Evolutionary conservation across 192 early-diverging fungal species (phyloP).

Genomic region (Coemansia sp.): DNA sequence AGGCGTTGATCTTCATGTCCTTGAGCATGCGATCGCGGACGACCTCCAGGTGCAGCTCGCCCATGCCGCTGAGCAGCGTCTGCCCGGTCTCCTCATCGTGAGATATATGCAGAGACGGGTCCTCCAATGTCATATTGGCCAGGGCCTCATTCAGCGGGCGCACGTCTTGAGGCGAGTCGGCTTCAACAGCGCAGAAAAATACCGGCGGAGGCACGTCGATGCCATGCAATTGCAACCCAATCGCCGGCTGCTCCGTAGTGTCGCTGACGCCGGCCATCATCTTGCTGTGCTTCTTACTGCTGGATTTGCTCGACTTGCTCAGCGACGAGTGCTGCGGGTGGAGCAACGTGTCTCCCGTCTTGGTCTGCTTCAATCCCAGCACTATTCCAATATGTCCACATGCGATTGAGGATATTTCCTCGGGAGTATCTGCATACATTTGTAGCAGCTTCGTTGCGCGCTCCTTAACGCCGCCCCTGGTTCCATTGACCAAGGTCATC

Average conservation of each 20-base stretch:
- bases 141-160: constrained; percentile 73
- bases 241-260: constrained; percentile 12
- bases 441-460: constrained; percentile 81
- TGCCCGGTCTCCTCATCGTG: constrained; percentile 87
- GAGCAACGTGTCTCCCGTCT: constrained; percentile 85
- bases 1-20: constrained; percentile 74
- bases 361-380: constrained; percentile 78
- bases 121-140: constrained; percentile 76
- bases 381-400: constrained; percentile 87
- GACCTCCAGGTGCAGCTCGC: constrained; percentile 93
- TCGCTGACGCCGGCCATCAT: constrained; percentile 13
- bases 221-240: constrained; percentile 64
- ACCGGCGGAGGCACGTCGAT: constrained; percentile 86
- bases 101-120: constrained; percentile 78
- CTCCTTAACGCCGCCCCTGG: constrained; percentile 67
- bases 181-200: constrained; percentile 79
- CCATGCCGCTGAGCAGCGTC: constrained; percentile 88
- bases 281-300: constrained; percentile 9
- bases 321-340: constrained; percentile 58
- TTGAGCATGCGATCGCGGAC: constrained; percentile 82
- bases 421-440: constrained; percentile 89
- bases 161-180: constrained; percentile 77
- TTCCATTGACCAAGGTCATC: constrained; percentile 69
- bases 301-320: neutral
- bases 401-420: constrained; percentile 73